Conservation (phyloP, 148 eudicot species). For the Nepenthes mirabilis region DNA sequence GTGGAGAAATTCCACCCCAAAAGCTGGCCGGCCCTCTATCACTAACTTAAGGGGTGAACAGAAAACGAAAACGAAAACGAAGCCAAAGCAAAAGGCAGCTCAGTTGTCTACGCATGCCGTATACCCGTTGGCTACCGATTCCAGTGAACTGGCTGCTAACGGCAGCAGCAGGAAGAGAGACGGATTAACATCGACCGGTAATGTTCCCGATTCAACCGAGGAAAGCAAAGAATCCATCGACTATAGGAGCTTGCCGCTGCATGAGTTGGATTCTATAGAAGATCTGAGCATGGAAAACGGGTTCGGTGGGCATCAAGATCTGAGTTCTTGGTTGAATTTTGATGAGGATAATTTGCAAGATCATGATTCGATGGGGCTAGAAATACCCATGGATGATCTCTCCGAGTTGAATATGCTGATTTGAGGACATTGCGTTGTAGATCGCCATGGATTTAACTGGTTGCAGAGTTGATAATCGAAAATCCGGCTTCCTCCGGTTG, state of each 20-base stretch:
- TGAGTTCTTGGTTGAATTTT: slow-evolving; percentile 59
- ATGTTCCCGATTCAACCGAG: slow-evolving; percentile 30
- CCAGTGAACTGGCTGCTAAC: slow-evolving; percentile 18
- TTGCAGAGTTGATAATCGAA: slow-evolving; percentile 14
- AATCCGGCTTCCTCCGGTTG: too few relatives aligned
- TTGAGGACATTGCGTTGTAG: slow-evolving; percentile 26
- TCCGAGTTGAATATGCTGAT: slow-evolving; percentile 62
- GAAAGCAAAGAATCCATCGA: slow-evolving; percentile 39
- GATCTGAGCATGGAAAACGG: slow-evolving; percentile 46
- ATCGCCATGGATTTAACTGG: slow-evolving; percentile 24
- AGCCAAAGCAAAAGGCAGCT: slow-evolving; percentile 75
- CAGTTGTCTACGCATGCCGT: slow-evolving; percentile 53
- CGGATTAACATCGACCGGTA: slow-evolving; percentile 27
- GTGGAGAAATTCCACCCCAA: slow-evolving; percentile 22
- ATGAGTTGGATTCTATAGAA: slow-evolving; percentile 48
- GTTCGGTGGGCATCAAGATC: slow-evolving; percentile 55
- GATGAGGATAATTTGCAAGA: slow-evolving; percentile 62
- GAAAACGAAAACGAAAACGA: slow-evolving; percentile 67
- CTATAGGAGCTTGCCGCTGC: slow-evolving; percentile 31
- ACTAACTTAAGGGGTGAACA: slow-evolving; percentile 58
- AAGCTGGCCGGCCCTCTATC: slow-evolving; percentile 42
- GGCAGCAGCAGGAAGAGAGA: slow-evolving; percentile 32
- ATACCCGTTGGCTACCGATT: slow-evolving; percentile 24
- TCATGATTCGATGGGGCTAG: slow-evolving; percentile 48
- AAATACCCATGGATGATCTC: slow-evolving; percentile 87